A percentile compares a stretch with the other conserved stretches of the same genome.
These are phyloP conservation scores for Seminavis robusta DNA, from an alignment of 108 stramenopile species.

Conservation along the genomic window DNA sequence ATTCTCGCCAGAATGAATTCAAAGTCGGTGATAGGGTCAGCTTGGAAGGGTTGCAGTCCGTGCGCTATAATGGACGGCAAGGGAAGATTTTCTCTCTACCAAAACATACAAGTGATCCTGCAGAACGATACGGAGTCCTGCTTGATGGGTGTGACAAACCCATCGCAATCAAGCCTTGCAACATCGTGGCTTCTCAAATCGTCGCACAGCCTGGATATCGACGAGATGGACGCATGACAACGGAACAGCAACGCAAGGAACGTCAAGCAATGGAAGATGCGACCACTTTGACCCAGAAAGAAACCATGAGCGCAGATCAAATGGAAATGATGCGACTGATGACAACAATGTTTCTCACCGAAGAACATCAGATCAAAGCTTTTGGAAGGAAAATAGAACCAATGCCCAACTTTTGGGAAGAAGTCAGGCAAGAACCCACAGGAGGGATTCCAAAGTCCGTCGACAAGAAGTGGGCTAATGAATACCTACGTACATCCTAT, in stretches of 20 bases:
- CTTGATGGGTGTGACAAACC: slow-evolving; percentile 4
- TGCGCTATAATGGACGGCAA: slow-evolving; percentile 8
- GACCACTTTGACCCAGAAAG: neutral
- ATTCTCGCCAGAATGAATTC: too few relatives aligned
- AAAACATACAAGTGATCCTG: neutral
- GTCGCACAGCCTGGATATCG: too few relatives aligned
- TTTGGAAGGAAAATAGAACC: slow-evolving; percentile 23
- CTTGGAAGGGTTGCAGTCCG: slow-evolving; percentile 2
- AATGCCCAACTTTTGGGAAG: slow-evolving; percentile 11
- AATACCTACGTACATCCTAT: slow-evolving; percentile 9
- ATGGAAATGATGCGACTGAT: slow-evolving; percentile 15
- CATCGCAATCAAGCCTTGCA: slow-evolving; percentile 1
- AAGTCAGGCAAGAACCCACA: neutral
- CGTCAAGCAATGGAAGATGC: neutral
- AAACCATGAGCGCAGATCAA: slow-evolving; percentile 3
- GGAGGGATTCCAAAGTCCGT: slow-evolving; percentile 16
- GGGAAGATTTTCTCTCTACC: slow-evolving; percentile 13
- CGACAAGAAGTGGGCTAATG: slow-evolving; percentile 18
- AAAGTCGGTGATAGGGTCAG: slow-evolving; percentile 7
- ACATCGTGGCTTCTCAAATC: too few relatives aligned
- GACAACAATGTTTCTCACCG: slow-evolving; percentile 12
- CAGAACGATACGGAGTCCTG: slow-evolving; percentile 9
- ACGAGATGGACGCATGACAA: too few relatives aligned
- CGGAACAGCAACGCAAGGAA: neutral
- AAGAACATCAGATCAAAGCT: slow-evolving; percentile 11